phyloP scores from a whole-genome alignment of 2,329 filamentous ascomycete species.

The Torrubiella hemipterigena region DNA sequence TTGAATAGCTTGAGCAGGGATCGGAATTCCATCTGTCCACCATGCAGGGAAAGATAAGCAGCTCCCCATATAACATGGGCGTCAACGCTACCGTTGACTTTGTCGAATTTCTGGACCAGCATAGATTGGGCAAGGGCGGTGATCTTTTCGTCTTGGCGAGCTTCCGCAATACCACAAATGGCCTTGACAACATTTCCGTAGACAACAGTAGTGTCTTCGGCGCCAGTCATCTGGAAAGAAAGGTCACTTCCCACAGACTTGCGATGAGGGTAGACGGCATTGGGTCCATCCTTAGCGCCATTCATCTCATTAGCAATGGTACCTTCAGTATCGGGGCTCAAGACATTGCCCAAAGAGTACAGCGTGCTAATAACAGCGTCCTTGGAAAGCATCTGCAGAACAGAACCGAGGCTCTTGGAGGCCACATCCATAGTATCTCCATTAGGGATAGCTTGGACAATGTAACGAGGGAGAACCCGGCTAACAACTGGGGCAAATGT shows the following conservation, averaged over 20 bases:
- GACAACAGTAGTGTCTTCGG: constrained; percentile 66
- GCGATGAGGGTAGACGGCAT: constrained; percentile 37
- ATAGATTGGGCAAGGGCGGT: constrained; percentile 88
- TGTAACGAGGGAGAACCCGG: constrained; percentile 70
- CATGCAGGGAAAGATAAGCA: constrained; percentile 63
- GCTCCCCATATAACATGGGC: constrained; percentile 76
- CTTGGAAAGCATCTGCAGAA: constrained; percentile 72
- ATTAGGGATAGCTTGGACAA: constrained; percentile 70
- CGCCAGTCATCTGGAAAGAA: constrained; percentile 61
- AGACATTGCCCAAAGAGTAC: constrained; percentile 90
- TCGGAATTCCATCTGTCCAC: constrained; percentile 72
- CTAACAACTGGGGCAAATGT: constrained; percentile 64
- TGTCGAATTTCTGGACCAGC: constrained; percentile 88
- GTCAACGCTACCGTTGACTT: constrained; percentile 70
- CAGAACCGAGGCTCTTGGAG: constrained; percentile 71
- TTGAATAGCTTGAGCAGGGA: constrained; percentile 76
- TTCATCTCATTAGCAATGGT: constrained; percentile 39
- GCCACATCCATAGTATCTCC: constrained; percentile 61
- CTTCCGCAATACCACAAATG: constrained; percentile 78
- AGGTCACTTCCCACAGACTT: constrained; percentile 64
- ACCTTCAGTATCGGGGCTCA: constrained; percentile 59
- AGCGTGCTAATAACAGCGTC: constrained; percentile 91
- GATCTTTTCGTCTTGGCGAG: constrained; percentile 79
- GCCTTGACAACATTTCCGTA: constrained; percentile 90
- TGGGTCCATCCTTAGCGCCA: constrained; percentile 26